Evolutionary conservation across 495 filamentous ascomycete genomes (phyloP), one percentile per base, ranked within the genome.

Genomic region (Alectoria sarmentosa): DNA sequence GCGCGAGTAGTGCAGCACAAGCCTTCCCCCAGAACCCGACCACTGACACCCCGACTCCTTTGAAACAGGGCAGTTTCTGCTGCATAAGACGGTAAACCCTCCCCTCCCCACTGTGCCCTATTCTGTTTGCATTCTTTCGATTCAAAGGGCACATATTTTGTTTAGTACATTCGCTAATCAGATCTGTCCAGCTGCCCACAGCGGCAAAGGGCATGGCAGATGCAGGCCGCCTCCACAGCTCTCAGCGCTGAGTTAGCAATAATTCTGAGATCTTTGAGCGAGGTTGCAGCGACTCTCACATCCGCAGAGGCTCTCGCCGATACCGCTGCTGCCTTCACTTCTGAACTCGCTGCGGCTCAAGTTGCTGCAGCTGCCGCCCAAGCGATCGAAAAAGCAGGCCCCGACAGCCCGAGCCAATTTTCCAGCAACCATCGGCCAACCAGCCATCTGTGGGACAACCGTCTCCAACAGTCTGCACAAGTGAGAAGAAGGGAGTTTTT

Each of bases 251-350:
- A 60, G 58, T 9, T 60, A 7, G 58, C 38, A 28, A 46, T 26
- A 42, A 30, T 46, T 9, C 58, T 60, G 8, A 34, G 9, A 42
- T 46, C 38, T 17, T 36, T 60, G 26, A 60, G 14, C 11, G 36
- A 60, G 42, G 58, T 37, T 30, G 58, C 58, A 60, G 30, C 58
- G 17, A 34, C 38, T 41, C 42, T 60, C 7, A 37, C 37, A 10
- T 28, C 23, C 38, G 58, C 58, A 39, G 58, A 60, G 36, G n/a
- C 58, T 14, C 42, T 60, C 6, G 58, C 58, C 30, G 58, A 60
- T 10, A 60, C 42, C 23, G 58, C 58, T 42, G 58, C 58, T 6
- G 58, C 58, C 19, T 21, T 60, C 19, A 37, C 37, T 17, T 26
- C 58, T 38, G 58, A 60, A 8, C 1, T 60, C 36, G 58, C 58